Base-by-base conservation (phyloP, 768 basidiomycete species). In the Rhizopogon vinicolor region DNA sequence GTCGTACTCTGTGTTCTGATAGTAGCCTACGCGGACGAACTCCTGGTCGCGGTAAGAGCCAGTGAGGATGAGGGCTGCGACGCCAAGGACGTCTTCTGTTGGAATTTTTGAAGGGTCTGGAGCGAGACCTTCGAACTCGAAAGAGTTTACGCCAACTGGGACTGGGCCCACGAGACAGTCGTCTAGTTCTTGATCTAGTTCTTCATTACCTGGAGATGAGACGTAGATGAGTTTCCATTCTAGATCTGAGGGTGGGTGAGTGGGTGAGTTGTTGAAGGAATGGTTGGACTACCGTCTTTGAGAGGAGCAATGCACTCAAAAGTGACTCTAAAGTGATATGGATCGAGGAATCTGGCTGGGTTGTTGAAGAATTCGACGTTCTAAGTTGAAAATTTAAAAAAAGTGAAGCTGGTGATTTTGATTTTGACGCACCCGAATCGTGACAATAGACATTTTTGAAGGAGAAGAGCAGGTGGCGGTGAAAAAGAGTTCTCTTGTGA, bases 181-280 rank as follows among this genome's bases (percentile, higher is more conserved):
- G 71, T 99, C 97, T 22, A 99, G 82, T 69, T 98, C 97, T 69
- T 99, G 97, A 70, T 99, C 97, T 48, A 89, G 88, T 41, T 89
- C 86, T 64, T 93, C 90, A 67, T 91, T 83, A 9, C 87, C 93
- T 0, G 96, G 95, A 3, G 89, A 93, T 1, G 97, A 93, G 51
- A 98, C 96, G 69, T 96, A 98, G 44, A 97, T 93, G 61, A 99
- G 86, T 61, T 87, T 87, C 97, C 97, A 99, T 71, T 99, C 97
- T 59, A 99, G 84, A 72, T 99, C 97, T 96, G 59, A 44, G 37
- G 9, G 28, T 28, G 51, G 18, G 14, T 28, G 16, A 35, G 19
- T 39, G 19, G 42, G 4, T 25, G 25, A 41, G 31, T 41, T 22
- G 63, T 77, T 22, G 46, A 22, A 4, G 25, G 1, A 3, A 2